Percentiles rank a stretch among this genome's conserved stretches.
These are phyloP conservation scores for Phytophthora niederhauseri DNA, from an alignment of 352 stramenopile species.

Conservation along the genomic window DNA sequence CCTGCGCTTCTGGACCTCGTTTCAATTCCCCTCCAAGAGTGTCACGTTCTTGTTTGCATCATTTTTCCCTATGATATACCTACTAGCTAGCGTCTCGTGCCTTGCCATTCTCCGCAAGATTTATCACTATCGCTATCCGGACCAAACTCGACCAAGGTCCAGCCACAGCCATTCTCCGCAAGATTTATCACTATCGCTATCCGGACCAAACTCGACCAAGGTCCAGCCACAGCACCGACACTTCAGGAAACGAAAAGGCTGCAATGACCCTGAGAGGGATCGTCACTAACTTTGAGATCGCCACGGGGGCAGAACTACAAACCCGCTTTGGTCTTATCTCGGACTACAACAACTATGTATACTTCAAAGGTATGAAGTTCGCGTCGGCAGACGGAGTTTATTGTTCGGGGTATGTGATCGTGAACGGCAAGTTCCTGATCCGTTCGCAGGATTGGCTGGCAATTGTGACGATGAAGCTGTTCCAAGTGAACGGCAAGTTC, in stretches of 20 bases:
- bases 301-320: constrained; percentile 27
- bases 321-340: constrained; percentile 36
- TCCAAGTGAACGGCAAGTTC: constrained; percentile 40
- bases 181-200: constrained; percentile 17
- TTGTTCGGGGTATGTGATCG: constrained; percentile 42
- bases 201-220: constrained; percentile 12
- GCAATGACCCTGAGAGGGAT: constrained; percentile 8
- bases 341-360: constrained; percentile 39
- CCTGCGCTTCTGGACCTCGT: background rate
- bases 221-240: constrained; percentile 13
- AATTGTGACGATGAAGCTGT: constrained; percentile 35
- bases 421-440: constrained; percentile 42
- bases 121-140: constrained; percentile 13
- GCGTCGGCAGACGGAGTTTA: constrained; percentile 40
- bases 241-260: constrained; percentile 12
- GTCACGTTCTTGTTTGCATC: background rate
- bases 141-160: constrained; percentile 10
- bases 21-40: background rate
- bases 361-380: constrained; percentile 45
- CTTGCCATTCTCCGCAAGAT: constrained; percentile 14
- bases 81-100: background rate
- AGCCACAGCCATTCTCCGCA: constrained; percentile 15
- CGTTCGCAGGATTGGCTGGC: constrained; percentile 25
- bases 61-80: background rate
- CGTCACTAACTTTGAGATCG: constrained; percentile 32